A percentile compares a stretch with the other conserved stretches of the same genome.
phyloP scores from a whole-genome alignment of 805 yeast genomes.

The Yarrowia sp. region DNA sequence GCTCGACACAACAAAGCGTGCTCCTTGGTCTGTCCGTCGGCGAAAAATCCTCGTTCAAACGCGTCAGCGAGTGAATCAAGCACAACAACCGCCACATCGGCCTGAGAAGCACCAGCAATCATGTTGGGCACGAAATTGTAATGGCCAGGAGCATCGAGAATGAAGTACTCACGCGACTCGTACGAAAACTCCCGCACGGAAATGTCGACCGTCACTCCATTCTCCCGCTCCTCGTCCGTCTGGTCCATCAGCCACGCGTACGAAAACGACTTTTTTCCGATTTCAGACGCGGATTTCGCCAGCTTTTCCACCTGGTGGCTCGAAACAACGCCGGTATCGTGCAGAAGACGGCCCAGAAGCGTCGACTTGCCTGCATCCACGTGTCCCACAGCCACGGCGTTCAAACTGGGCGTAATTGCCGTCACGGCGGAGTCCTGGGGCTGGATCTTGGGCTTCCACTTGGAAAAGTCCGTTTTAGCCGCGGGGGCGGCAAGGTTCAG shows the following conservation, averaged over 20 bases:
- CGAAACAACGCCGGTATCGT: conserved; percentile 64
- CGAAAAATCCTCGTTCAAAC: conserved; percentile 64
- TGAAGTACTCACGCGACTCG: conserved; percentile 51
- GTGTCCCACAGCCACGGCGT: conserved; percentile 82
- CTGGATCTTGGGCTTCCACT: conserved; percentile 24
- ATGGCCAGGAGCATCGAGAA: conserved; percentile 85
- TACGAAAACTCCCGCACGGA: conserved; percentile 68
- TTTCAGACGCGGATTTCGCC: conserved; percentile 58
- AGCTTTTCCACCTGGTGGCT: conserved; percentile 59
- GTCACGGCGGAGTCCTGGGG: conserved; percentile 18
- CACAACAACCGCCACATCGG: conserved; percentile 69
- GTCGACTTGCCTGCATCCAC: conserved; percentile 86
- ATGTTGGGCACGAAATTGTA: conserved; percentile 78
- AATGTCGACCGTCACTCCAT: conserved; percentile 79
- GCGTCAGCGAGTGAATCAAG: conserved; percentile 65
- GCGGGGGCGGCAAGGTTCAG: background rate
- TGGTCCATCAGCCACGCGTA: conserved; percentile 86
- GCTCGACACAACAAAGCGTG: conserved; percentile 66
- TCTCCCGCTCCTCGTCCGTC: conserved; percentile 64
- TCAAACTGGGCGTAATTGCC: conserved; percentile 49
- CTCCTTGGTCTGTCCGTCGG: conserved; percentile 75
- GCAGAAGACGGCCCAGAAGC: conserved; percentile 66
- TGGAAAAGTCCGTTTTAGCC: conserved; percentile 13
- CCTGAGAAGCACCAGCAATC: conserved; percentile 79
- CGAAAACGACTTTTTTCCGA: conserved; percentile 76